Percentiles rank a stretch among this genome's conserved stretches.
Evolutionary conservation across 352 stramenopile genomes (phyloP).

Genomic region (Peronospora tabacina): DNA sequence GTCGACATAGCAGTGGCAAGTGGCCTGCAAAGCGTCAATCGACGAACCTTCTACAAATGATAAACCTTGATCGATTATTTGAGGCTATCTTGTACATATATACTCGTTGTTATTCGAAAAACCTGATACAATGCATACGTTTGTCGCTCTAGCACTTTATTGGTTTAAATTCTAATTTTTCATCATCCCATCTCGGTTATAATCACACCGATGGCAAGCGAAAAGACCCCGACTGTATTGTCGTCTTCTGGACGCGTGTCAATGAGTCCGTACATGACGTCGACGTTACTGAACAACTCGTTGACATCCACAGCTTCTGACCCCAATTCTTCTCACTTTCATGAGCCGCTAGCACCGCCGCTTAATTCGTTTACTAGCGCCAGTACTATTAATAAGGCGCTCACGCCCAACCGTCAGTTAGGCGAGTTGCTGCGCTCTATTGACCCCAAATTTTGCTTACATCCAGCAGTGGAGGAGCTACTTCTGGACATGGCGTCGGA

Average conservation of each 20-base stretch:
- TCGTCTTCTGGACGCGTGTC: constrained; percentile 6
- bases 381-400: constrained; percentile 39
- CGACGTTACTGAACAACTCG: constrained; percentile 13
- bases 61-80: too few relatives aligned
- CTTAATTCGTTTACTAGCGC: constrained; percentile 35
- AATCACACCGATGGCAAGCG: too few relatives aligned
- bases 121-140: too few relatives aligned
- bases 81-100: too few relatives aligned
- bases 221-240: neutral
- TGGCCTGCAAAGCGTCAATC: too few relatives aligned
- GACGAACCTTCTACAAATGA: too few relatives aligned
- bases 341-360: constrained; percentile 26
- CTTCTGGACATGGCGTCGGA: constrained; percentile 76
- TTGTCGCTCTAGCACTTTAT: too few relatives aligned
- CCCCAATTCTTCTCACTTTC: constrained; percentile 6
- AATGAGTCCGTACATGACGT: constrained; percentile 10
- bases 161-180: too few relatives aligned
- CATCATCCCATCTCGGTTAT: too few relatives aligned
- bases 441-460: constrained; percentile 65
- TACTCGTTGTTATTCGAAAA: too few relatives aligned
- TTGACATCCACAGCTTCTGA: constrained; percentile 7
- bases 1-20: too few relatives aligned
- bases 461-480: constrained; percentile 73
- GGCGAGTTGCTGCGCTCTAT: constrained; percentile 59
- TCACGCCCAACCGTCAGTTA: constrained; percentile 66